Percentiles rank a stretch among this genome's conserved stretches.
These are phyloP conservation scores for Rhizoctonia solani DNA, from an alignment of 1,284 basidiomycete genomes.

Conservation along the genomic window DNA sequence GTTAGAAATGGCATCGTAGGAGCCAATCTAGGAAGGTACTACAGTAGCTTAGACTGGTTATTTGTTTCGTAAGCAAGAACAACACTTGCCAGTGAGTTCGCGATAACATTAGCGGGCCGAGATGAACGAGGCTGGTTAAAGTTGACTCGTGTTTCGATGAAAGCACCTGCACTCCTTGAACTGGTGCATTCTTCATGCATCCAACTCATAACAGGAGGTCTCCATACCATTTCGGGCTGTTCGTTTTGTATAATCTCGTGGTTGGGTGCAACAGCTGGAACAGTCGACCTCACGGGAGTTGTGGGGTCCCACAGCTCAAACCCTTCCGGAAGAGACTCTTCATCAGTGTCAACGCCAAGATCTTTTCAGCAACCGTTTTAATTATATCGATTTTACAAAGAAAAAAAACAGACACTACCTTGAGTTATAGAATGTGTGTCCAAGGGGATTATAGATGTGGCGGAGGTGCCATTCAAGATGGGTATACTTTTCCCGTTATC, in stretches of 20 bases:
- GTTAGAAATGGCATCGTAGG: not conserved
- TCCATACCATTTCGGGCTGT: slow-evolving; percentile 1
- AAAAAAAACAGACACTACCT: not conserved
- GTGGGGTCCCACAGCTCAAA: slow-evolving; percentile 28
- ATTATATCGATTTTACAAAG: too few species aligned
- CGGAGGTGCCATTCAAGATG: not conserved
- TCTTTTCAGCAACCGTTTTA: too few species aligned
- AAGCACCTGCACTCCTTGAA: slow-evolving; percentile 18
- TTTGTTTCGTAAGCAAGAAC: not conserved
- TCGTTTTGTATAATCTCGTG: not conserved
- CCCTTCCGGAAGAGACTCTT: slow-evolving; percentile 20
- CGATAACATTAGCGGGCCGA: not conserved
- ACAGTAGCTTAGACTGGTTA: not conserved
- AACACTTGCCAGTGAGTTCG: not conserved
- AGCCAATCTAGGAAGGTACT: not conserved
- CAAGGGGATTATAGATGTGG: not conserved
- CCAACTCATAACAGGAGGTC: slow-evolving; percentile 17
- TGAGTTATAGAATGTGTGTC: not conserved
- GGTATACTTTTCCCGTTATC: not conserved
- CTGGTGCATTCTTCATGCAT: slow-evolving; percentile 17
- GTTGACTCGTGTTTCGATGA: not conserved
- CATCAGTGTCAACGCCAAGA: too few species aligned
- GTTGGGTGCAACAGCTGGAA: not conserved
- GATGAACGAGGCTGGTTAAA: not conserved
- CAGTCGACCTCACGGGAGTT: not conserved